phyloP scores from a whole-genome alignment of 495 filamentous ascomycete species.

The Neurospora sp. region DNA sequence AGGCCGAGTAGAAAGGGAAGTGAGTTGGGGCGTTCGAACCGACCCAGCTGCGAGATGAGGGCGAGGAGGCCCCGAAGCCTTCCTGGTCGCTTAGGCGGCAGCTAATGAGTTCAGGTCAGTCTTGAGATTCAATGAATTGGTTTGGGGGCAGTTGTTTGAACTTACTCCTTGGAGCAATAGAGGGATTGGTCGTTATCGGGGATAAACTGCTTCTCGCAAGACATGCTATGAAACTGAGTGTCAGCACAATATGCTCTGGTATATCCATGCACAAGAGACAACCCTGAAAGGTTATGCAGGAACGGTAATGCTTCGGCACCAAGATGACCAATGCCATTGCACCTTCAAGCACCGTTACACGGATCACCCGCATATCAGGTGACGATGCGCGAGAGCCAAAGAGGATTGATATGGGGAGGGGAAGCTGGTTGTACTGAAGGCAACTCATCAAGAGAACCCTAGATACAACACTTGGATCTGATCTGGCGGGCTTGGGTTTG shows the following conservation, averaged over 20 bases:
- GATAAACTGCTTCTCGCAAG: slow-evolving; percentile 41
- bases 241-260: slow-evolving; percentile 2
- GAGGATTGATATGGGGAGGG: slow-evolving; percentile 15
- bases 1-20: slow-evolving; percentile 28
- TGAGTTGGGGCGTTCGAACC: slow-evolving; percentile 14
- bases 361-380: slow-evolving; percentile 33
- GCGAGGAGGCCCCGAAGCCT: slow-evolving; percentile 16
- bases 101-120: slow-evolving; percentile 20
- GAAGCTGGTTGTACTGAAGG: slow-evolving; percentile 4
- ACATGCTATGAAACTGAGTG: slow-evolving; percentile 32
- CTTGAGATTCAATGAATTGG: background rate
- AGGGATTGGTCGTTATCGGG: slow-evolving; percentile 32
- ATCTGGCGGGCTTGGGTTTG: background rate
- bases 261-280: background rate
- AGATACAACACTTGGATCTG: background rate
- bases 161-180: slow-evolving; percentile 43
- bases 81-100: slow-evolving; percentile 37
- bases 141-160: background rate
- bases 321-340: background rate
- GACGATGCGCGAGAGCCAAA: slow-evolving; percentile 30
- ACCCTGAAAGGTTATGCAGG: slow-evolving; percentile 25
- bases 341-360: slow-evolving; percentile 18
- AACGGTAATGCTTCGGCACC: slow-evolving; percentile 20
- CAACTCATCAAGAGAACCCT: background rate
- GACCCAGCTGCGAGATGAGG: slow-evolving; percentile 14